These are phyloP conservation scores for Trichoderma atrobrunneum DNA, from an alignment of 2,329 filamentous ascomycete genomes.

Conservation along the genomic window DNA sequence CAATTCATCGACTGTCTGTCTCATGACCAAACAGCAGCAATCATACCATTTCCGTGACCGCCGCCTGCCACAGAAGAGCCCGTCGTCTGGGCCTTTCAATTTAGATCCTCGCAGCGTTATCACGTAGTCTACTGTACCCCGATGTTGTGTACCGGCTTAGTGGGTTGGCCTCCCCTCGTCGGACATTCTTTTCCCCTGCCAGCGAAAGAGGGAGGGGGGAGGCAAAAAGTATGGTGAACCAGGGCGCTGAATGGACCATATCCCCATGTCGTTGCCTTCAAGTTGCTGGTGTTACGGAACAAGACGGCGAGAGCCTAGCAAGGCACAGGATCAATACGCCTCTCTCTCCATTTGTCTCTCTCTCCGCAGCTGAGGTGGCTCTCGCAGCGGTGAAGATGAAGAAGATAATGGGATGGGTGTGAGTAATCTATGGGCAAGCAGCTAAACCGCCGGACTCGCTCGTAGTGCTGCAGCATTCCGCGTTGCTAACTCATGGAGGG, in stretches of 20 bases:
- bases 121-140: neutral
- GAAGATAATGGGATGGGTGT: neutral
- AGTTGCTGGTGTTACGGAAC: neutral
- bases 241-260: neutral
- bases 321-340: neutral
- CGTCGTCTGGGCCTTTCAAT: neutral
- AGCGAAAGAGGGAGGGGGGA: neutral
- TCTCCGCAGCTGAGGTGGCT: neutral
- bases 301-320: neutral
- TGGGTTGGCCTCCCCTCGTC: conserved; percentile 3
- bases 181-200: neutral
- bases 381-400: conserved; percentile 5
- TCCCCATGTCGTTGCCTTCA: neutral
- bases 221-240: neutral
- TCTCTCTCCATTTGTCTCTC: neutral
- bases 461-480: conserved; percentile 16
- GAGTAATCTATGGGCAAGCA: neutral
- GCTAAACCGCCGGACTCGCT: neutral
- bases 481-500: conserved; percentile 5
- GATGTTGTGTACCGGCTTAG: neutral
- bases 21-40: conserved; percentile 3
- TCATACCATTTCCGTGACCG: conserved; percentile 12
- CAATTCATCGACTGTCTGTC: neutral
- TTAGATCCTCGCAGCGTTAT: neutral
- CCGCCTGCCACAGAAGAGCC: neutral